Conservation (phyloP, 2,329 filamentous ascomycete genomes). For the Ampelomyces quisqualis region DNA sequence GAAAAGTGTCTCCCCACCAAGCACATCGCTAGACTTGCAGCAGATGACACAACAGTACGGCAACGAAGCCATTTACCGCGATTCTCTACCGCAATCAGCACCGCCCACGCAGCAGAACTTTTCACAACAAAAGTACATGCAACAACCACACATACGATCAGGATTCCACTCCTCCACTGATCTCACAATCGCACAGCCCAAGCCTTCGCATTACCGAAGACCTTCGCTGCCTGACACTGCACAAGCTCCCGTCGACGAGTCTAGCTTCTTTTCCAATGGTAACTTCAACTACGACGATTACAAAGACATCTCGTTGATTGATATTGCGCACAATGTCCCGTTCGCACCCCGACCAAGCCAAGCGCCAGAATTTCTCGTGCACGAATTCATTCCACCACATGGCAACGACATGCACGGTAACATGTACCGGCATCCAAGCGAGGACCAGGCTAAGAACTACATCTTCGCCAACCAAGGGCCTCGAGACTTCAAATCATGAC, state of each 20-base stretch:
- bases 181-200: conserved; percentile 38
- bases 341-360: conserved; percentile 28
- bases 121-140: conserved; percentile 41
- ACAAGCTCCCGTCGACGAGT: conserved; percentile 26
- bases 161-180: conserved; percentile 41
- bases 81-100: conserved; percentile 54
- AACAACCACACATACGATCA: conserved; percentile 34
- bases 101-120: conserved; percentile 53
- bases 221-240: conserved; percentile 40
- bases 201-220: conserved; percentile 40
- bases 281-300: conserved; percentile 34
- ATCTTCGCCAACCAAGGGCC: conserved; percentile 52
- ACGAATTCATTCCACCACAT: conserved; percentile 51
- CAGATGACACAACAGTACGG: conserved; percentile 34
- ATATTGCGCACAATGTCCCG: conserved; percentile 38
- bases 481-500: conserved; percentile 40
- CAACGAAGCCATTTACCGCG: conserved; percentile 43
- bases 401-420: conserved; percentile 38
- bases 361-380: conserved; percentile 47
- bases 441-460: conserved; percentile 48
- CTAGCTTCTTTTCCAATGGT: conserved; percentile 23
- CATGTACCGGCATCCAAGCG: conserved; percentile 29
- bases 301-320: conserved; percentile 30
- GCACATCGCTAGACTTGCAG: conserved; percentile 44
- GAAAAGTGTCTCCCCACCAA: conserved; percentile 49